Conservation (phyloP, 1,284 basidiomycete species). For the Cutaneotrichosporon spelunceum region DNA sequence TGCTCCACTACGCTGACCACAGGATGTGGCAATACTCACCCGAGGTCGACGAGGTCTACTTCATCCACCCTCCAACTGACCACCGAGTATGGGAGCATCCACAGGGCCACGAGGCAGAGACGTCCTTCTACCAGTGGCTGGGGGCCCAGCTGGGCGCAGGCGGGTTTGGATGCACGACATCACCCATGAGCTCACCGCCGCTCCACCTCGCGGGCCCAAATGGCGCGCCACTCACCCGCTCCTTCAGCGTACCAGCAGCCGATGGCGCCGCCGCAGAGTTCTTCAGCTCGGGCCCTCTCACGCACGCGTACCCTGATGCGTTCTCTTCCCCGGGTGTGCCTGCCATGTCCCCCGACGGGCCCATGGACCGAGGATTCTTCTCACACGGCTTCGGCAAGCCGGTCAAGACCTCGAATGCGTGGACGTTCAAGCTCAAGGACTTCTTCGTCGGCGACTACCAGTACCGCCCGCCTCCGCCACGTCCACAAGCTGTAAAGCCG, state of each 20-base stretch:
- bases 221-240: neutral
- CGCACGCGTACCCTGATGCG: neutral
- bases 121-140: conserved; percentile 4
- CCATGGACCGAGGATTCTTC: neutral
- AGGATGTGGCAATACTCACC: conserved; percentile 6
- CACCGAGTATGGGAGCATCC: neutral
- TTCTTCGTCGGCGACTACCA: conserved; percentile 5
- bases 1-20: neutral
- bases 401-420: neutral
- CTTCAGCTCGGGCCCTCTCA: neutral
- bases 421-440: conserved; percentile 1
- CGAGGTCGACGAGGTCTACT: conserved; percentile 3
- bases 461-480: conserved; percentile 1
- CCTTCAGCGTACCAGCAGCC: neutral
- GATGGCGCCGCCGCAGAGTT: neutral
- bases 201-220: neutral
- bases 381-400: conserved; percentile 3
- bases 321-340: neutral
- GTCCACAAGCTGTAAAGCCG: neutral
- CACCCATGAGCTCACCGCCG: neutral
- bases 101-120: neutral
- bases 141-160: neutral
- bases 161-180: neutral
- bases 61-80: neutral
- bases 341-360: neutral